phyloP scores from a whole-genome alignment of 768 basidiomycete genomes.

The Agaricus subrufescens region DNA sequence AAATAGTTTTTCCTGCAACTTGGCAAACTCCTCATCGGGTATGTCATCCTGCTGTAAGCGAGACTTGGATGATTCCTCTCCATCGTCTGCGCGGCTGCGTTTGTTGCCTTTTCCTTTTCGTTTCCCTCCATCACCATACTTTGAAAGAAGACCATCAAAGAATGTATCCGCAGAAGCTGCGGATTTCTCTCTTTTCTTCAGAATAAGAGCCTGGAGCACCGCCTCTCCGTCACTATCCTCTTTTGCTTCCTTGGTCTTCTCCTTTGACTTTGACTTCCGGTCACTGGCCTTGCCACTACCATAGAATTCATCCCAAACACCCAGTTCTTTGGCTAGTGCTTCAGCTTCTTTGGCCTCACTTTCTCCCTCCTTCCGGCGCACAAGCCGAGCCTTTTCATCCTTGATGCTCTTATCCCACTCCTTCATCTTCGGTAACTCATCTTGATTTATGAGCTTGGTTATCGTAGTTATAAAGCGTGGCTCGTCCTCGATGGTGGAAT shows the following conservation, averaged over 20 bases:
- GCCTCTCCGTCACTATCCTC: conserved; percentile 38
- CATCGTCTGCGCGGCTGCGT: conserved; percentile 36
- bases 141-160: conserved; percentile 70
- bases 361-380: conserved; percentile 66
- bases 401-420: conserved; percentile 69
- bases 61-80: conserved; percentile 38
- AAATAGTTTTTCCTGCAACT: conserved; percentile 53
- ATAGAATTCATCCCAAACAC: conserved; percentile 94
- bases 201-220: conserved; percentile 74
- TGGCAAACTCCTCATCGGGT: conserved; percentile 62
- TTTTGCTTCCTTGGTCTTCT: conserved; percentile 38
- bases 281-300: conserved; percentile 66
- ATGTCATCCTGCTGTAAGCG: conserved; percentile 45
- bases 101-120: conserved; percentile 53
- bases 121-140: conserved; percentile 52
- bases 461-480: conserved; percentile 71
- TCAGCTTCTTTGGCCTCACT: conserved; percentile 87
- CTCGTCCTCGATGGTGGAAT: conserved; percentile 83
- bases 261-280: conserved; percentile 49
- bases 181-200: conserved; percentile 66
- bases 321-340: conserved; percentile 76
- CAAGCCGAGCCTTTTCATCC: conserved; percentile 76
- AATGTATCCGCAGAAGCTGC: conserved; percentile 63
- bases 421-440: conserved; percentile 48
- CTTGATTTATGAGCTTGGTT: conserved; percentile 58